A percentile compares a stretch with the other conserved stretches of the same genome.
These are phyloP conservation scores for Phytopythium ostracodes DNA, from an alignment of 352 stramenopile genomes.

Conservation along the genomic window DNA sequence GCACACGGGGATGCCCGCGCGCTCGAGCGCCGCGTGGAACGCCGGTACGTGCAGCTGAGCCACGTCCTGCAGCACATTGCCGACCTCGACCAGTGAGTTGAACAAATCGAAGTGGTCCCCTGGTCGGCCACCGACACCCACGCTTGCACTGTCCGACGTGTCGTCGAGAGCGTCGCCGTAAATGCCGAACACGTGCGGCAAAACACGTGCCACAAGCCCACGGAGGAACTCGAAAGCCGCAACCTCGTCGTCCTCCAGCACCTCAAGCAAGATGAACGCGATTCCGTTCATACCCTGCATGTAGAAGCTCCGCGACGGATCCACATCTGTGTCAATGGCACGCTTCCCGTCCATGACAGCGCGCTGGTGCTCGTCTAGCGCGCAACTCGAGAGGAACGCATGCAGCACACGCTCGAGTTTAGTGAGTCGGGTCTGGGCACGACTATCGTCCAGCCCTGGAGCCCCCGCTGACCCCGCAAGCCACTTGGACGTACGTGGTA, in stretches of 20 bases:
- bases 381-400: constrained; percentile 62
- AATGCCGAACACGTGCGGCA: constrained; percentile 78
- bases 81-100: constrained; percentile 65
- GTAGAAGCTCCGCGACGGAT: constrained; percentile 48
- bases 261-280: constrained; percentile 68
- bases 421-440: constrained; percentile 26
- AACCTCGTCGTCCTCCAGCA: constrained; percentile 51
- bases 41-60: constrained; percentile 60
- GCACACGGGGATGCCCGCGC: constrained; percentile 61
- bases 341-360: constrained; percentile 1
- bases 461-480: constrained; percentile 52
- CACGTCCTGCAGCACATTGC: constrained; percentile 68
- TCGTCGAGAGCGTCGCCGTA: constrained; percentile 21
- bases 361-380: constrained; percentile 36
- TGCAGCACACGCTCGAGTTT: constrained; percentile 52
- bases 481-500: constrained; percentile 77
- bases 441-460: constrained; percentile 35
- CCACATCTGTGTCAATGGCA: constrained; percentile 14
- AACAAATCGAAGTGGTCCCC: constrained; percentile 69
- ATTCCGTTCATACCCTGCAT: constrained; percentile 88
- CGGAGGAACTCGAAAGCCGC: constrained; percentile 57
- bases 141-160: neutral
- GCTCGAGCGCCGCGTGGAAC: constrained; percentile 51
- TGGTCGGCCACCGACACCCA: constrained; percentile 9
- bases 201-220: constrained; percentile 54